phyloP scores from a whole-genome alignment of 2,329 filamentous ascomycete species.

The Pseudogymnoascus sp. region DNA sequence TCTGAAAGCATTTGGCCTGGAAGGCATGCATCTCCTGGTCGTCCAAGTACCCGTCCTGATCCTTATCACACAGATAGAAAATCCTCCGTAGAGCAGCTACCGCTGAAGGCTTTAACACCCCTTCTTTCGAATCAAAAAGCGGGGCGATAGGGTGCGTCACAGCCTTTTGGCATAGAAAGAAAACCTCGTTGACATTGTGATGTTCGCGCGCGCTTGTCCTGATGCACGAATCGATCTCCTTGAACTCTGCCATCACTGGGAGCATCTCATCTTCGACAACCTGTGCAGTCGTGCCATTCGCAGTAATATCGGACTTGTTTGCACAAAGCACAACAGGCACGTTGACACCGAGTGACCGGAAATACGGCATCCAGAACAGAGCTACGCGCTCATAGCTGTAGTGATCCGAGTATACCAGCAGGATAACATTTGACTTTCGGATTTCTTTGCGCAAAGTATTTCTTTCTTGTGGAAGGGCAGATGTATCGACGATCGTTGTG shows the following conservation, averaged over 20 bases:
- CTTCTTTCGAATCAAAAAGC: conserved; percentile 93
- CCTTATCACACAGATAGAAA: conserved; percentile 93
- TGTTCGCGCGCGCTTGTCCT: conserved; percentile 86
- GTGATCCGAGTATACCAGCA: conserved; percentile 95
- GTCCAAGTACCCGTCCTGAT: conserved; percentile 87
- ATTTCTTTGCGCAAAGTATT: conserved; percentile 87
- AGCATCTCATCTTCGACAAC: conserved; percentile 96
- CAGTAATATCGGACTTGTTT: conserved; percentile 88
- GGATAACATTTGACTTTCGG: conserved; percentile 91
- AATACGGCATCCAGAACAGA: conserved; percentile 97
- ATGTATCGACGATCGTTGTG: conserved; percentile 96
- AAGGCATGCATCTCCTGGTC: conserved; percentile 88
- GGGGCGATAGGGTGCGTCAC: conserved; percentile 96
- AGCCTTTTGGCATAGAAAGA: conserved; percentile 96
- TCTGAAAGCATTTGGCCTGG: conserved; percentile 86
- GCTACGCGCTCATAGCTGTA: conserved; percentile 98
- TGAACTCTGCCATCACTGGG: conserved; percentile 96
- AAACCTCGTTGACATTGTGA: conserved; percentile 89
- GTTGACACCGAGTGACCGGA: conserved; percentile 95
- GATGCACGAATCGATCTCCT: conserved; percentile 97
- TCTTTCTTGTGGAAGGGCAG: conserved; percentile 86
- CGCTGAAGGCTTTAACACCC: conserved; percentile 76
- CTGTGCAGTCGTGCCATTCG: conserved; percentile 67
- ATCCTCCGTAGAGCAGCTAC: conserved; percentile 79
- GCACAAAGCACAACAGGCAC: conserved; percentile 94